Base-by-base conservation (phyloP, 106 monocot genomes). In the Dendrobium huoshanense region DNA sequence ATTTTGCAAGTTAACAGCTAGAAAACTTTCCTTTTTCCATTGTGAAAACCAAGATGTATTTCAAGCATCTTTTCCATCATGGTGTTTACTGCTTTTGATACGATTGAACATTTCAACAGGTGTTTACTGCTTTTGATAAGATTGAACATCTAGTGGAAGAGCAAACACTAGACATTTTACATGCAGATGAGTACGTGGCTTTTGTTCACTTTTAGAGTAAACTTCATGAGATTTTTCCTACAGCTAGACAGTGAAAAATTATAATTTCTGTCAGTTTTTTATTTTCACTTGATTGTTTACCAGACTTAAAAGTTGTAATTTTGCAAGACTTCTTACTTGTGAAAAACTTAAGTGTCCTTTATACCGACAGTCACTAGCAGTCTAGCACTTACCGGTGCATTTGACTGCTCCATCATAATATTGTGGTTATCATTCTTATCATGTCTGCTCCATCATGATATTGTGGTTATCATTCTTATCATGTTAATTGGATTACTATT, bases 131-230 rank as follows among this genome's bases (percentile, higher is more conserved):
- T n/a, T 75, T 75, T 75, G 75, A 75, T 75, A 75, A 75, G 75
- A n/a, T 75, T 6, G 75, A 75, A 24, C 75, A n/a, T 29, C 45
- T 75, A 3, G 75, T 75, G 17, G 75, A 75, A 47, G 75, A 75
- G 75, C 75, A 75, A 75, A 24, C 31, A 37, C 45, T 75, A 9
- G 75, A 75, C 45, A 75, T 7, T 75, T 75, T 75, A 22, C 45
- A 44, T 75, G 75, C 75, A n/a, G 22, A 43, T 47, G 75, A 75
- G 75, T 75, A 75, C 20, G 75, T 47, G 20, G 20, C 72, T 72
- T 72, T 72, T 44, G 19, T 75, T 75, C n/a, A 42, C 43, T 75
- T 44, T 16, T 37, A 19, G 75, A 75, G 4, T 2, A 42, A n/a
- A 43, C 18, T 75, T 75, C 75, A 41, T 75, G 3, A 75, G n/a